phyloP scores from a whole-genome alignment of 106 monocot genomes.

The Dactylorhiza incarnata region DNA sequence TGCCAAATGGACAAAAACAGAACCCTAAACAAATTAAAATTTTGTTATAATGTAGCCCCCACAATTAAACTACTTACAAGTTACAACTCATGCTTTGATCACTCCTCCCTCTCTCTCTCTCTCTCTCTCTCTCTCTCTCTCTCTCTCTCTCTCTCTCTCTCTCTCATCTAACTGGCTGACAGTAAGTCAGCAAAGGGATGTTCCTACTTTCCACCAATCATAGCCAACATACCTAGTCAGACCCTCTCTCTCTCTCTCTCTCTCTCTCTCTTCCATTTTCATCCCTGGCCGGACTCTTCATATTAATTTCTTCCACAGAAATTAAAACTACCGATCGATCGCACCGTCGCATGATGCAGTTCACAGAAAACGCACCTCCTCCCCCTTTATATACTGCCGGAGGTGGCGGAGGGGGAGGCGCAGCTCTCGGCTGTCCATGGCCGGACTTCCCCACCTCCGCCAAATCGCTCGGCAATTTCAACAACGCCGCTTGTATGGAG shows the following conservation, averaged over 20 bases:
- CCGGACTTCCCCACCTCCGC: not conserved
- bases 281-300: not conserved
- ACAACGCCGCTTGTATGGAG: conserved; percentile 45
- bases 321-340: not conserved
- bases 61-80: too few relatives aligned
- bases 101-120: too few relatives aligned
- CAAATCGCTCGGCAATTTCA: not conserved
- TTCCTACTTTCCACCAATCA: not conserved
- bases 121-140: too few relatives aligned
- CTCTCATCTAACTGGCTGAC: too few relatives aligned
- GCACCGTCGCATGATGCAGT: conserved; percentile 11
- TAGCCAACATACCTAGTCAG: not conserved
- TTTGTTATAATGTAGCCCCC: too few relatives aligned
- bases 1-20: too few relatives aligned
- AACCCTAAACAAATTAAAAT: too few relatives aligned
- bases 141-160: too few relatives aligned
- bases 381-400: not conserved
- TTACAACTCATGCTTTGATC: too few relatives aligned
- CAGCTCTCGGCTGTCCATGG: not conserved
- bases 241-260: not conserved
- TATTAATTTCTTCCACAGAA: not conserved
- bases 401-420: not conserved
- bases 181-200: too few relatives aligned
- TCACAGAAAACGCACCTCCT: conserved; percentile 1
- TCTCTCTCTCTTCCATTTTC: not conserved